These are phyloP conservation scores for Aspergillus pseudoglaucus DNA, from an alignment of 2,329 filamentous ascomycete genomes.

Conservation along the genomic window DNA sequence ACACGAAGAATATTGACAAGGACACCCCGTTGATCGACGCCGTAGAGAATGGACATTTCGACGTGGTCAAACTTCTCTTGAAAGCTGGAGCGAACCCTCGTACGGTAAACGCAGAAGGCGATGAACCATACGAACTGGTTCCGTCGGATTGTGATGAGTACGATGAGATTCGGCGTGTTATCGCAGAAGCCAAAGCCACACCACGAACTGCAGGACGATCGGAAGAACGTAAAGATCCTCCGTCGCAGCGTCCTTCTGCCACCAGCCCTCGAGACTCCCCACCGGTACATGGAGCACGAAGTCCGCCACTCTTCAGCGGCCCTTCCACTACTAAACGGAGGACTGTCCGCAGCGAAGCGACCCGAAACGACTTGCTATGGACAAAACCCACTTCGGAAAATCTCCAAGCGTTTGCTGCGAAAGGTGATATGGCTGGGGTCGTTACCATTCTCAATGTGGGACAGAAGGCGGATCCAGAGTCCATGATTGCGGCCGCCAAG, in stretches of 20 bases:
- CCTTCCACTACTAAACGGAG: slow-evolving; percentile 31
- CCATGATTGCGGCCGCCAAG: slow-evolving; percentile 83
- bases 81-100: slow-evolving; percentile 86
- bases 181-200: slow-evolving; percentile 59
- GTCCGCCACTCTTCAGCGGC: slow-evolving; percentile 30
- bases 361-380: slow-evolving; percentile 46
- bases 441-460: slow-evolving; percentile 45
- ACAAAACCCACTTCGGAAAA: slow-evolving; percentile 46
- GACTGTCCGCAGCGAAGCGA: slow-evolving; percentile 44
- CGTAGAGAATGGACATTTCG: slow-evolving; percentile 88
- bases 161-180: slow-evolving; percentile 66
- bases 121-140: slow-evolving; percentile 83
- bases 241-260: slow-evolving; percentile 39
- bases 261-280: slow-evolving; percentile 42
- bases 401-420: slow-evolving; percentile 43
- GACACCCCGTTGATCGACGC: slow-evolving; percentile 95
- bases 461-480: slow-evolving; percentile 66
- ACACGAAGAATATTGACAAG: slow-evolving; percentile 70
- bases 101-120: slow-evolving; percentile 83
- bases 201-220: slow-evolving; percentile 41
- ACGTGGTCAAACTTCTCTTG: slow-evolving; percentile 77
- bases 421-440: slow-evolving; percentile 45
- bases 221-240: slow-evolving; percentile 37
- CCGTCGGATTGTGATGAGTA: slow-evolving; percentile 67
- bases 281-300: slow-evolving; percentile 32